Evolutionary conservation across 352 stramenopile genomes (phyloP), one percentile per base, ranked within the genome.

Genomic region (Phytophthora pistaciae): DNA sequence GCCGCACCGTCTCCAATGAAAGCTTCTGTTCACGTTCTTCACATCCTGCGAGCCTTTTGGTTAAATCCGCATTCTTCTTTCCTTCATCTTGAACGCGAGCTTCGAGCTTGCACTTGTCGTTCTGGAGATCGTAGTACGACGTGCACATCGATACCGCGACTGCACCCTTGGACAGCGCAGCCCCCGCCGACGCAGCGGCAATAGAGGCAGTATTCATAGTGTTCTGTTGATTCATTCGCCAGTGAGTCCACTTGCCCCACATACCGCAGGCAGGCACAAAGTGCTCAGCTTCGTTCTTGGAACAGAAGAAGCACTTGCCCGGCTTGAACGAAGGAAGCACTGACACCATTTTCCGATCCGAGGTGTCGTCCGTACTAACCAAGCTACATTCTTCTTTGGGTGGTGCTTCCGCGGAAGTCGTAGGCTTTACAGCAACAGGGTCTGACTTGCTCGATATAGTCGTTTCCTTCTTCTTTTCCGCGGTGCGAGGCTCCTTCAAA

Each of bases 171-270:
- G 68, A 58, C 20, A 68, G 20, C 5, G 70, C 56, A 13, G 57
- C 31, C 33, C 64, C 58, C 3, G 59, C 21, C 18, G 71, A 70
- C n/a, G 54, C 46, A 11, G 72, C 71, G 3, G 56, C 27, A 44
- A 71, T 67, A 7, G 56, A 53, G 9, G 64, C 60, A 31, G 64
- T 77, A 27, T 82, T 64, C 36, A 80, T 65, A 23, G 75, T 77
- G 21, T 88, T 75, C 54, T 93, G 85, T 57, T 93, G 85, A 60
- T 87, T 88, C 88, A 95, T 92, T 27, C 87, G 83, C 88, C 88
- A 94, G 60, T 95, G 84, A 2, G 88, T 91, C 87, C 87, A 96
- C 59, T 94, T 94, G 20, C 87, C 87, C 87, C 87, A 96, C 80
- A 94, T 90, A 2, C 85, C 85, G 23, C 88, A 94, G 14, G 85